These are phyloP conservation scores for Heterobasidion annosum DNA, from an alignment of 1,284 basidiomycete genomes.

Conservation along the genomic window DNA sequence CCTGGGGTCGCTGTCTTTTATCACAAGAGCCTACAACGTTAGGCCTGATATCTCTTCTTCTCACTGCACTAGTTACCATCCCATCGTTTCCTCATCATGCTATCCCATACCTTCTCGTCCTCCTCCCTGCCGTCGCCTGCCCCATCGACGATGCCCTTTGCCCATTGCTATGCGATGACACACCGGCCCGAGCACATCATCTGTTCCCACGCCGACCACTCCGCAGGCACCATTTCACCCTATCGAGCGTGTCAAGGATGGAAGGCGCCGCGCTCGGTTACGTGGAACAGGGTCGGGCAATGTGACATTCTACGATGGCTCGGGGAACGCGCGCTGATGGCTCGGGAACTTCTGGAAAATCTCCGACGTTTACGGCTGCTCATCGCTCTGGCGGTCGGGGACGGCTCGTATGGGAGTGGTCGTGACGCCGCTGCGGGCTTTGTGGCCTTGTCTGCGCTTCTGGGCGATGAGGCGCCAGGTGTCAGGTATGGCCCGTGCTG, in stretches of 20 bases:
- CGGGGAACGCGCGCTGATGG: constrained; percentile 1
- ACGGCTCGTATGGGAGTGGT: background rate
- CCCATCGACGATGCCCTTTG: background rate
- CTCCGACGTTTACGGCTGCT: too few species aligned
- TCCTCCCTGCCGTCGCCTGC: background rate
- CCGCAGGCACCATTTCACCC: too few species aligned
- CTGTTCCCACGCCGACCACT: background rate
- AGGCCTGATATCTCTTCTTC: too few species aligned
- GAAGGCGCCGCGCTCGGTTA: too few species aligned
- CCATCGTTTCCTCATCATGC: background rate
- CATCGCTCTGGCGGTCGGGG: too few species aligned
- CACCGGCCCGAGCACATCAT: background rate
- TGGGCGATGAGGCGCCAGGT: too few species aligned
- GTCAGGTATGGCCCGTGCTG: too few species aligned
- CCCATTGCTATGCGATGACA: background rate
- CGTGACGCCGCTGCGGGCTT: background rate
- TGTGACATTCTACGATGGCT: constrained; percentile 1
- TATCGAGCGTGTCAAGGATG: background rate
- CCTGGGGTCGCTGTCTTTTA: too few species aligned
- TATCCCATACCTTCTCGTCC: background rate
- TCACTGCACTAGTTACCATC: too few species aligned
- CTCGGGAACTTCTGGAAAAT: constrained; percentile 1
- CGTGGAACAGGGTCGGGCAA: background rate
- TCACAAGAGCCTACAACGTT: too few species aligned
- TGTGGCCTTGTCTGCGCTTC: background rate